Evolutionary conservation across 257 asterid species (phyloP).

Genomic region (Przewalskia tangutica): DNA sequence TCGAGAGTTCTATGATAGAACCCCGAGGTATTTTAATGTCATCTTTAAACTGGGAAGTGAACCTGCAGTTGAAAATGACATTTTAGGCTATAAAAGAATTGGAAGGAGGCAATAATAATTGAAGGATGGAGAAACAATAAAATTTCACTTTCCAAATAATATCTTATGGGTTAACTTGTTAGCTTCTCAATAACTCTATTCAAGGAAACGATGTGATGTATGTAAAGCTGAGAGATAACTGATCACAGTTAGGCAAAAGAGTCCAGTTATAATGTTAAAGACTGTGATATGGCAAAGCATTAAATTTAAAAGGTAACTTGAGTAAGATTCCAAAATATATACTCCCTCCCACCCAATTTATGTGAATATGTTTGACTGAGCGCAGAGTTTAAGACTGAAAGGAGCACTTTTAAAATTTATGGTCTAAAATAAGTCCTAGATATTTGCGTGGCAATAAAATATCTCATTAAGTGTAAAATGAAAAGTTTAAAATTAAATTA

Average conservation of each 20-base stretch:
- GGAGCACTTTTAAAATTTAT: too few species aligned
- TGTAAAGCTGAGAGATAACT: not conserved
- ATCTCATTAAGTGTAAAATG: too few species aligned
- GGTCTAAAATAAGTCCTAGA: too few species aligned
- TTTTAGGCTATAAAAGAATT: not conserved
- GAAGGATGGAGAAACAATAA: not conserved
- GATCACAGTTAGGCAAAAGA: not conserved
- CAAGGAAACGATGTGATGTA: too few species aligned
- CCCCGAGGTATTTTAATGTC: slow-evolving; percentile 81
- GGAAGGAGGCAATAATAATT: not conserved
- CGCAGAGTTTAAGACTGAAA: too few species aligned
- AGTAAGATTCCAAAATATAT: not conserved
- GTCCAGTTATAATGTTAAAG: not conserved
- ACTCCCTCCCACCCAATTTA: too few species aligned
- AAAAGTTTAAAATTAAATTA: too few species aligned
- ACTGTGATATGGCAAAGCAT: not conserved
- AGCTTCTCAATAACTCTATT: not conserved
- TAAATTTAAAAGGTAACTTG: not conserved
- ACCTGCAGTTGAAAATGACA: slow-evolving; percentile 32
- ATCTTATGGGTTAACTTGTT: not conserved
- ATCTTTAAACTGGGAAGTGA: slow-evolving; percentile 77
- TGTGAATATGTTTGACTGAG: too few species aligned
- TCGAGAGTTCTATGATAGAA: slow-evolving; percentile 61
- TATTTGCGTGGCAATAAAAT: too few species aligned
- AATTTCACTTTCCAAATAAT: not conserved